Conservation (phyloP, 139 green algal genomes). For the Micractinium conductrix region DNA sequence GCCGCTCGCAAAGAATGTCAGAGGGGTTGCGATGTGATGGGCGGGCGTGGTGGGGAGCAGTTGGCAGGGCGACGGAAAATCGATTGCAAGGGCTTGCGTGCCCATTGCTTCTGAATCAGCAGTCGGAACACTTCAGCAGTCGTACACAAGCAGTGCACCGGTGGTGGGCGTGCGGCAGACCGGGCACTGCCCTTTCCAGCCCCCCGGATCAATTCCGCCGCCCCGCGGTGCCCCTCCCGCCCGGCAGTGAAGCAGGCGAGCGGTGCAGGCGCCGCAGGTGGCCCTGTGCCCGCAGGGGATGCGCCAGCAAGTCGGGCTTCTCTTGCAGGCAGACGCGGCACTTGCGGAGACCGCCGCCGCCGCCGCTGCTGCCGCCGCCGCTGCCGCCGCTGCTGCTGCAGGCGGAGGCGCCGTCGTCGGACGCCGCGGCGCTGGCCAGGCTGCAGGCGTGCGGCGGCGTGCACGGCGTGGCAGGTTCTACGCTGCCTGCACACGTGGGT, state of each 20-base stretch:
- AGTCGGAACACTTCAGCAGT: background rate
- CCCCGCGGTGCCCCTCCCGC: background rate
- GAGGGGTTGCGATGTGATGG: no score
- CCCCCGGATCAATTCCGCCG: no score
- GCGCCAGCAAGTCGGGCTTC: background rate
- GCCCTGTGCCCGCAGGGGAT: constrained; percentile 3
- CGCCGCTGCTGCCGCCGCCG: background rate
- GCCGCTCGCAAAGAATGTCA: no score
- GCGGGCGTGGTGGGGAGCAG: no score
- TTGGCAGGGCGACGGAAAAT: no score
- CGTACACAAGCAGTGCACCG: background rate
- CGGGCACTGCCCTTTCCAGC: background rate
- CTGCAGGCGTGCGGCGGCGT: background rate
- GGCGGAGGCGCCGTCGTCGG: background rate
- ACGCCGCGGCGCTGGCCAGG: background rate
- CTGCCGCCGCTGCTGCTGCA: background rate
- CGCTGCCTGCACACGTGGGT: background rate
- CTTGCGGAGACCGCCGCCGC: background rate
- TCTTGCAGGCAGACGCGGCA: background rate
- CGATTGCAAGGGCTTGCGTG: no score
- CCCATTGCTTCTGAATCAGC: no score
- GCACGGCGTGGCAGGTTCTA: background rate
- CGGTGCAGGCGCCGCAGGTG: background rate
- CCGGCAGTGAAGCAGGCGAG: background rate
- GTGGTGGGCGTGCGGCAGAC: background rate